Base-by-base conservation (phyloP, 1,284 basidiomycete species). In the Macrocystidia cucumis region DNA sequence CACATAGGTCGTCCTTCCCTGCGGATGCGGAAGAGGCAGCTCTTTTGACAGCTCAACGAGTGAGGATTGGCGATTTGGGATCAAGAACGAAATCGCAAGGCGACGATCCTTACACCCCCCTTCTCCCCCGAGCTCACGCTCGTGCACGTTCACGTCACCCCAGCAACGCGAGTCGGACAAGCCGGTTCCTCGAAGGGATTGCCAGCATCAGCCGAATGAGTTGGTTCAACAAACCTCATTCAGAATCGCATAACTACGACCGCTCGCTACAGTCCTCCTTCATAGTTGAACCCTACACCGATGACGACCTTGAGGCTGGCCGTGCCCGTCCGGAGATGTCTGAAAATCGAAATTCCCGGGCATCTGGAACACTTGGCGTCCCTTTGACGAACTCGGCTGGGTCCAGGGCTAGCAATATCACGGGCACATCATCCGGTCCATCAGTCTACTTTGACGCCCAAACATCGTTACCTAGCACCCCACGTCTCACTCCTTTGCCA, bases 401-500 rank as follows among this genome's bases (percentile, higher is more conserved):
- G 33, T 1, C 21, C 42, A 5, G 44, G 38, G 8, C 24, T 42
- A 8, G n/a, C n/a, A n/a, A n/a, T n/a, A n/a, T n/a, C n/a, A n/a
- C n/a, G n/a, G n/a, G n/a, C n/a, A 59, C 3, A 14, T 46, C 61
- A 4, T 73, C 71, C 2, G 75, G 68, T 5, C 65, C 59, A 19
- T 77, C 75, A 0, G 48, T 76, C 3, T 82, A 74, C 46, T 72
- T 72, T 39, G 78, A 81, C 44, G 78, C 78, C 0, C 39, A 53
- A 2, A 74, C 74, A 1, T 66, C 69, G 0, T 28, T 58, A 13
- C 66, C 72, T 17, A 62, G 53, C 2, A 76, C 71, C 3, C 67
- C 71, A 2, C 47, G 55, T 1, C 49, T 73, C 12, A 57, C 67
- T 3, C 54, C 63, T 29, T 60, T 61, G 35, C 69, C 65, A 5